Evolutionary conservation across 1,284 basidiomycete genomes (phyloP).

Genomic region (Apiotrichum brassicae): DNA sequence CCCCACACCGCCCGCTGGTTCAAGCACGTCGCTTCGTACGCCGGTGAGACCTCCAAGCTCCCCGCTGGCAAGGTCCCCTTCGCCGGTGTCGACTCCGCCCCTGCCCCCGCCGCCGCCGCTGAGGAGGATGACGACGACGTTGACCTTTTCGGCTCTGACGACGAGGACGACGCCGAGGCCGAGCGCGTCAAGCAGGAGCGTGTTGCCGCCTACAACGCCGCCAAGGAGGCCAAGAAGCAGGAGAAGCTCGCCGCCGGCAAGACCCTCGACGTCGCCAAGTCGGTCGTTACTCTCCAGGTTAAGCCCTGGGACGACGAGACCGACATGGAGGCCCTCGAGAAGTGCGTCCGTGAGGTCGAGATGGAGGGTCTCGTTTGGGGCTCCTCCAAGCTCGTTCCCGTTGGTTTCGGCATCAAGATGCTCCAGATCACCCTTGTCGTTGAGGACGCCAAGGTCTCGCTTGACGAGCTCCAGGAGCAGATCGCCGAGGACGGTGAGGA

Average conservation of each 20-base stretch:
- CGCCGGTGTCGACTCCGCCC: slow-evolving; percentile 56
- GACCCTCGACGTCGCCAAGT: slow-evolving; percentile 71
- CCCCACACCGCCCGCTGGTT: slow-evolving; percentile 90
- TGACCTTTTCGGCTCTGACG: slow-evolving; percentile 77
- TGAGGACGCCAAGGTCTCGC: slow-evolving; percentile 82
- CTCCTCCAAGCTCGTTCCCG: slow-evolving; percentile 78
- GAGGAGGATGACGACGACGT: slow-evolving; percentile 72
- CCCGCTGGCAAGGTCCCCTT: slow-evolving; percentile 80
- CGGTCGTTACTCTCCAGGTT: slow-evolving; percentile 74
- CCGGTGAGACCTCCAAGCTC: slow-evolving; percentile 67
- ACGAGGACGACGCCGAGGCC: slow-evolving; percentile 79
- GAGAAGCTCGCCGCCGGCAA: slow-evolving; percentile 54
- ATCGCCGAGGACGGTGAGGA: slow-evolving; percentile 53
- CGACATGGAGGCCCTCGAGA: slow-evolving; percentile 84
- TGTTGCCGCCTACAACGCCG: slow-evolving; percentile 85
- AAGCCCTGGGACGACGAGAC: slow-evolving; percentile 99
- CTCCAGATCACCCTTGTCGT: slow-evolving; percentile 92
- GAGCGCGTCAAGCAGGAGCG: slow-evolving; percentile 93
- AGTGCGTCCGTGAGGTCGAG: slow-evolving; percentile 75
- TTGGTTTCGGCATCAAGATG: slow-evolving; percentile 78
- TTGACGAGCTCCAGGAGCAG: slow-evolving; percentile 90
- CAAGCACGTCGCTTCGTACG: slow-evolving; percentile 83
- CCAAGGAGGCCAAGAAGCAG: slow-evolving; percentile 81
- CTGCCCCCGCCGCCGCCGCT: slow-evolving; percentile 49
- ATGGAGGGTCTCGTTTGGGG: slow-evolving; percentile 88